These are phyloP conservation scores for Solanum commersonii DNA, from an alignment of 257 asterid species.

Conservation along the genomic window DNA sequence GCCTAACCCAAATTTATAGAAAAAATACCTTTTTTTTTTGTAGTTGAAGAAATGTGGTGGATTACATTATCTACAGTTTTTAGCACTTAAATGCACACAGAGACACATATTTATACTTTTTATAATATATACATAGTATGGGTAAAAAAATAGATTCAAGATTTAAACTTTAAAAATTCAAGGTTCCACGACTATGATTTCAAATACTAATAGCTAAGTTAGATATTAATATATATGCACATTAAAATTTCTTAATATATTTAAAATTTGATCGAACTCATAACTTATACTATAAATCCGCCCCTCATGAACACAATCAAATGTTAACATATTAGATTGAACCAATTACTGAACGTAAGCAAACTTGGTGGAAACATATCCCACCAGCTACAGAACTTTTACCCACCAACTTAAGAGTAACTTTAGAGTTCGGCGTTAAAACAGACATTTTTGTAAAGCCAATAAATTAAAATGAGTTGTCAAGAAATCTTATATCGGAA, in stretches of 20 bases:
- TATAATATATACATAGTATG: not conserved
- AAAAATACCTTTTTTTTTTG: not conserved
- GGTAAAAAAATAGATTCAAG: not conserved
- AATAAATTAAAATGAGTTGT: not conserved
- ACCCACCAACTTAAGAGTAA: not conserved
- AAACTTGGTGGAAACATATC: not conserved
- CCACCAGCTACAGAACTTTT: not conserved
- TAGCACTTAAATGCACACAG: not conserved
- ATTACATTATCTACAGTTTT: not conserved
- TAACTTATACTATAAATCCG: not conserved
- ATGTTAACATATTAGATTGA: not conserved
- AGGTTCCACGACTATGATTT: not conserved
- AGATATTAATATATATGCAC: not conserved
- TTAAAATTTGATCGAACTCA: not conserved
- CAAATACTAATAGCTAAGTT: not conserved
- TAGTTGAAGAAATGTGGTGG: not conserved
- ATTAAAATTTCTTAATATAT: not conserved
- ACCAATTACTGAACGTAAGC: not conserved
- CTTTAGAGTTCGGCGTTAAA: not conserved
- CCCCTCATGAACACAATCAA: not conserved
- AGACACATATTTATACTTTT: not conserved
- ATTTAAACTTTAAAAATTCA: not conserved
- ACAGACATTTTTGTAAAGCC: not conserved
- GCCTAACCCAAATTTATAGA: not conserved
- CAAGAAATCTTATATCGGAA: no score